These are phyloP conservation scores for Sporisorium reilianum DNA, from an alignment of 1,284 basidiomycete species.

Conservation along the genomic window DNA sequence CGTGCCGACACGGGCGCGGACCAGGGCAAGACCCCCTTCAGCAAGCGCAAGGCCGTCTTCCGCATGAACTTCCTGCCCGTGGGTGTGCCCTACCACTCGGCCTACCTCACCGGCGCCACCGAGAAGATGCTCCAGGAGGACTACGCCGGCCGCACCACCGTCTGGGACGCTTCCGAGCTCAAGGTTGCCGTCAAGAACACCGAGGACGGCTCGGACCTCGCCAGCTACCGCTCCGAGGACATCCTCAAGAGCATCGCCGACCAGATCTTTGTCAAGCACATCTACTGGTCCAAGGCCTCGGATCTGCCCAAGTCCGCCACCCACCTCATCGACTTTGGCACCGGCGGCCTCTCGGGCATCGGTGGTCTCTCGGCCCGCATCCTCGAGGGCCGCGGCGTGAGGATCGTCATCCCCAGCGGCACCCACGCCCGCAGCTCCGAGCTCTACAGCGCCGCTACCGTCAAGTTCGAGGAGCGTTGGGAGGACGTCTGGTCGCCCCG, in stretches of 20 bases:
- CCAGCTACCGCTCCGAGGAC: conserved; percentile 43
- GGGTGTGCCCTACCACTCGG: conserved; percentile 93
- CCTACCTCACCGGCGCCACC: conserved; percentile 82
- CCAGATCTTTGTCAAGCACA: conserved; percentile 90
- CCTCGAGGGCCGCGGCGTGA: conserved; percentile 90
- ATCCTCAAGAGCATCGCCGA: conserved; percentile 62
- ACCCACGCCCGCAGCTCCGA: conserved; percentile 58
- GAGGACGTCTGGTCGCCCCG: conserved; percentile 85
- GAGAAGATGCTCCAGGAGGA: conserved; percentile 82
- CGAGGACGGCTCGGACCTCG: conserved; percentile 72
- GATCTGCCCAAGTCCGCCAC: conserved; percentile 84
- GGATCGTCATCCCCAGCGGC: conserved; percentile 72
- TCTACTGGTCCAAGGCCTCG: conserved; percentile 92
- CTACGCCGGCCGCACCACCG: conserved; percentile 70
- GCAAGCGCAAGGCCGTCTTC: conserved; percentile 94
- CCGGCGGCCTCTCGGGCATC: conserved; percentile 92
- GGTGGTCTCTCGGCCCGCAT: conserved; percentile 90
- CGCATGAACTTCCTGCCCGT: conserved; percentile 92
- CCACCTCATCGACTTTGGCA: conserved; percentile 92
- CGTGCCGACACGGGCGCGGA: conserved; percentile 87
- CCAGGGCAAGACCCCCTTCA: conserved; percentile 92
- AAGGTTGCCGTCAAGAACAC: conserved; percentile 90
- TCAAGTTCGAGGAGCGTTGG: conserved; percentile 90
- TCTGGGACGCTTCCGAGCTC: conserved; percentile 83
- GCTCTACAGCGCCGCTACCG: conserved; percentile 76